Evolutionary conservation across 352 stramenopile genomes (phyloP).

Genomic region (Aphanomyces astaci): DNA sequence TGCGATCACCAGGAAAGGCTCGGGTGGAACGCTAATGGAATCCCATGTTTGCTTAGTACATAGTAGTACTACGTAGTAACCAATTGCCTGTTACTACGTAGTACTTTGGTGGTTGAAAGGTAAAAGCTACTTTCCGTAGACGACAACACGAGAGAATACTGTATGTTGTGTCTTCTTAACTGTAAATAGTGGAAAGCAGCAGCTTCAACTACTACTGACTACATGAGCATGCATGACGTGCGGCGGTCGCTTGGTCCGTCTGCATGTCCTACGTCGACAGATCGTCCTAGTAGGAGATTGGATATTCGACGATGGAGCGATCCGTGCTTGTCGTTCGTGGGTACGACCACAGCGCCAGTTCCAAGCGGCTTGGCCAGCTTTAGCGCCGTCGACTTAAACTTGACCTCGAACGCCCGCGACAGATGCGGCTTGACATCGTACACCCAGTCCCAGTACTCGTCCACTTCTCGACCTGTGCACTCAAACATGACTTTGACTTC

Average conservation of each 20-base stretch:
- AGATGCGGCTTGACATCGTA: constrained; percentile 41
- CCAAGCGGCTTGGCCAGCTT: background rate
- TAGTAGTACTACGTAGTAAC: too few species aligned
- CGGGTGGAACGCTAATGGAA: too few species aligned
- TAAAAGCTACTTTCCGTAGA: too few species aligned
- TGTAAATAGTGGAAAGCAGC: too few species aligned
- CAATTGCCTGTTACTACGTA: too few species aligned
- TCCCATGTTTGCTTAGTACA: too few species aligned
- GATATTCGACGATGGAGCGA: background rate
- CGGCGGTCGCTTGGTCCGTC: background rate
- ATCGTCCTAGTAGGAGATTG: background rate
- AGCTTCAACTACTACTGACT: background rate
- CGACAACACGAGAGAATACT: too few species aligned
- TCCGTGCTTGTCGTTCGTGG: constrained; percentile 4
- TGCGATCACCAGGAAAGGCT: too few species aligned
- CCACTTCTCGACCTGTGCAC: constrained; percentile 42
- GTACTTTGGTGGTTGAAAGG: too few species aligned
- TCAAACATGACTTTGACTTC: constrained; percentile 57
- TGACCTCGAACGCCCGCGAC: constrained; percentile 34
- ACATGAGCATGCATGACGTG: background rate
- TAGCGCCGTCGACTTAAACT: constrained; percentile 35
- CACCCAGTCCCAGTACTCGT: constrained; percentile 58
- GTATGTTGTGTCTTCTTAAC: too few species aligned
- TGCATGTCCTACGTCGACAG: background rate
- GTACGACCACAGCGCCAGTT: background rate